phyloP scores from a whole-genome alignment of 768 basidiomycete genomes.

The Lentinula aciculospora region DNA sequence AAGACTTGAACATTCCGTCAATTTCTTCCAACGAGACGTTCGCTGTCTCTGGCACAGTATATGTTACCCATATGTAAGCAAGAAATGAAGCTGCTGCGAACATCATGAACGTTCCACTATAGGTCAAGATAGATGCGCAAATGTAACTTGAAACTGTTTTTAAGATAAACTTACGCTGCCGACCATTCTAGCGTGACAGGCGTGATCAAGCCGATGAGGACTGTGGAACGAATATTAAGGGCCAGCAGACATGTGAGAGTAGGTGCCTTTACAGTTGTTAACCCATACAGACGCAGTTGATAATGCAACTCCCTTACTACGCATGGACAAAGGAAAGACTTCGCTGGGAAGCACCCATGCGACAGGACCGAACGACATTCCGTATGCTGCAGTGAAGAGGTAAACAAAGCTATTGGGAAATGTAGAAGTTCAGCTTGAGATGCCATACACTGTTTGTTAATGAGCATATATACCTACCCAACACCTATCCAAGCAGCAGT shows the following conservation, averaged over 20 bases:
- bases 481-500: slow-evolving; percentile 68
- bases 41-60: slow-evolving; percentile 71
- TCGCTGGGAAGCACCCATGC: slow-evolving; percentile 84
- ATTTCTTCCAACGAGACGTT: slow-evolving; percentile 74
- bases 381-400: slow-evolving; percentile 72
- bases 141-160: neutral
- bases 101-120: slow-evolving; percentile 61
- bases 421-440: neutral
- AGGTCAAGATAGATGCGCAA: neutral
- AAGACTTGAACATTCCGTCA: slow-evolving; percentile 58
- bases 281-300: slow-evolving; percentile 85
- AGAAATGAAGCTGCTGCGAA: slow-evolving; percentile 61
- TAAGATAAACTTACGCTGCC: slow-evolving; percentile 38
- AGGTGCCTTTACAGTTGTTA: slow-evolving; percentile 58
- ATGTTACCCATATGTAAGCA: slow-evolving; percentile 69
- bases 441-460: neutral
- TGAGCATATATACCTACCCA: slow-evolving; percentile 32
- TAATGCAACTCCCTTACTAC: slow-evolving; percentile 78
- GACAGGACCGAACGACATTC: slow-evolving; percentile 72
- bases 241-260: neutral
- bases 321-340: slow-evolving; percentile 73
- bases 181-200: slow-evolving; percentile 61
- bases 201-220: slow-evolving; percentile 70
- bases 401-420: slow-evolving; percentile 49
- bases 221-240: slow-evolving; percentile 25